Percentiles rank a stretch among this genome's conserved stretches.
Evolutionary conservation across 805 yeast genomes (phyloP).

Genomic region (Priceomyces haplophilus): DNA sequence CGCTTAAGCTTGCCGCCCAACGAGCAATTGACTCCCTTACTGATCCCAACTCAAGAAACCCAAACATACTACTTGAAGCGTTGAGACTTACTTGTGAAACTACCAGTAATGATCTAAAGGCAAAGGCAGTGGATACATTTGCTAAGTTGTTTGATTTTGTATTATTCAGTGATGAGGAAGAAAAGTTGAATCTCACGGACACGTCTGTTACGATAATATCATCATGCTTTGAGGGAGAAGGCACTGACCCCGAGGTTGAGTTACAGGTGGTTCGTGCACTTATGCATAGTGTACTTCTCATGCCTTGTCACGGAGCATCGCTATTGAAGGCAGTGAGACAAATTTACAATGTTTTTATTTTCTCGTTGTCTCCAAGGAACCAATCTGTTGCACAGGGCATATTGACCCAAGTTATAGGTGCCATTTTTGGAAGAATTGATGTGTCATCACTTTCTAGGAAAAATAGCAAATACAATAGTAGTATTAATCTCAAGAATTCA

Average conservation of each 20-base stretch:
- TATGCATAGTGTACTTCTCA: slow-evolving; percentile 79
- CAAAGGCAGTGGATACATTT: slow-evolving; percentile 77
- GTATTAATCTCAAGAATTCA: slow-evolving; percentile 18
- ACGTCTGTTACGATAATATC: slow-evolving; percentile 82
- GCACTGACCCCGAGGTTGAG: slow-evolving; percentile 85
- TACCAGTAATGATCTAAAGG: slow-evolving; percentile 59
- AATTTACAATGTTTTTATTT: slow-evolving; percentile 86
- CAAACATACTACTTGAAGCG: slow-evolving; percentile 69
- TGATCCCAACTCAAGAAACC: slow-evolving; percentile 39
- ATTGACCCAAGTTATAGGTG: slow-evolving; percentile 82
- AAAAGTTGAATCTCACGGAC: slow-evolving; percentile 63
- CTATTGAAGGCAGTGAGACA: slow-evolving; percentile 88
- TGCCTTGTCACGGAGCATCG: slow-evolving; percentile 88
- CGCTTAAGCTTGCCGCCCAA: slow-evolving; percentile 34
- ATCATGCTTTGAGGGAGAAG: slow-evolving; percentile 86
- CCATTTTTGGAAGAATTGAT: slow-evolving; percentile 69
- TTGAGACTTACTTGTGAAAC: slow-evolving; percentile 73
- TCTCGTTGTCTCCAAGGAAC: slow-evolving; percentile 75
- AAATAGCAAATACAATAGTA: slow-evolving; percentile 15
- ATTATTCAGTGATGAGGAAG: slow-evolving; percentile 59
- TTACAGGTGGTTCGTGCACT: slow-evolving; percentile 90
- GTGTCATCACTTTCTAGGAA: slow-evolving; percentile 45
- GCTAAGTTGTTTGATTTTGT: slow-evolving; percentile 88
- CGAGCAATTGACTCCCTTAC: slow-evolving; percentile 43
- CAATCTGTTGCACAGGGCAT: slow-evolving; percentile 96